Evolutionary conservation across 495 filamentous ascomycete species (phyloP), one percentile per base, ranked within the genome.

Genomic region (Xylaria intraflava): DNA sequence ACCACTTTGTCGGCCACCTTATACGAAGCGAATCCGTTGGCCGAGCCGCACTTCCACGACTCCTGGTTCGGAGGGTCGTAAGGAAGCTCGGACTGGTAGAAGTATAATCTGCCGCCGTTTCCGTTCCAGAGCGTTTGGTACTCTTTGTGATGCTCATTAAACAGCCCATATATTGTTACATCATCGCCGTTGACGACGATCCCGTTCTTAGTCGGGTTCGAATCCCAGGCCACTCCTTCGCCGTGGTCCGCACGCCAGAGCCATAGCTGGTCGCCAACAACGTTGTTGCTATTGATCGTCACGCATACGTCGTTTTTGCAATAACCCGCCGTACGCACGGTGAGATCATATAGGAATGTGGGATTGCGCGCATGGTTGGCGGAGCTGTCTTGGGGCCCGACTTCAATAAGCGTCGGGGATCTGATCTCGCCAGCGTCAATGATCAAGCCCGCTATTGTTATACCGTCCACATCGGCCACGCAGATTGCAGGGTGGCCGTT

Each of bases 91-190:
- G 64, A 67, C 49, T 67, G 64, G 42, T 67, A 67, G 51, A 67
- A 65, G 46, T 67, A 67, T 8, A 67, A 26, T 3, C 62, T 60
- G 22, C 64, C 64, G 31, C 57, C 55, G 23, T 67, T 59, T n/a
- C 64, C 64, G 29, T 58, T 67, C 64, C 64, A 67, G 42, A 67
- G 55, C 9, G 64, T 67, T 35, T 67, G 64, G 38, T 64, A 57
- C 19, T 65, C 62, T 36, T 62, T 53, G 19, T 67, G 64, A 31
- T 67, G 64, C 43, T 67, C 64, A 42, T 67, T 67, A 53, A 67
- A 67, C 10, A 67, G 45, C 2, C 64, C 64, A 24, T 67, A 67
- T 39, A 67, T 62, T 6, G 55, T 65, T 35, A 67, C 64, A 29
- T 65, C 47, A 24, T 65, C 44, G 9, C 64, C 64, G 41, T 65